Base-by-base conservation (phyloP, 495 filamentous ascomycete genomes). In the Hypomontagnella submonticulosa region DNA sequence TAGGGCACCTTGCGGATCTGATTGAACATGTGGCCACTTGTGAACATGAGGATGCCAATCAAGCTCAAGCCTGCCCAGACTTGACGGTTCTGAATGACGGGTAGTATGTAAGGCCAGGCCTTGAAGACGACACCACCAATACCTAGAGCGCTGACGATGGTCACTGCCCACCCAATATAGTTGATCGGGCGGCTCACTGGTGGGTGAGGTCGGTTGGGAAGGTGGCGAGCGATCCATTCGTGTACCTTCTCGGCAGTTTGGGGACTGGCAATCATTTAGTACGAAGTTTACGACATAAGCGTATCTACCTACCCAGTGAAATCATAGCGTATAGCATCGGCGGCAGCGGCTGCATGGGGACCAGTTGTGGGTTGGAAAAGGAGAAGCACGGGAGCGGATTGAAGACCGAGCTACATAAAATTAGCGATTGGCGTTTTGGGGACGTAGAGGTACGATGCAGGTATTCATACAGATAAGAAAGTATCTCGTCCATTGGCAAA, bases 1-100 rank as follows among this genome's bases (percentile, higher is more conserved):
- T 99, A 99, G n/a, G 95, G 94, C 0, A 95, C 92, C 71, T 93
- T 93, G 55, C 95, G 85, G 73, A 99, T 99, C 68, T 98, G 95
- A 77, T 98, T 98, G 84, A 93, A 99, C 95, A 99, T 99, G 74
- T 98, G 93, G 11, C 96, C 95, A 65, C 89, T 92, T 33, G 91
- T 98, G 80, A 99, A 99, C 32, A 99, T 80, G 40, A 99, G 86
- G 58, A 99, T 92, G 6, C 87, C 84, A 66, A 99, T 91, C 50
- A 99, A 79, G 73, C 90, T 94, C 65, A 97, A 73, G 23, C 90
- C 93, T 32, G 95, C 93, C 96, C 95, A 99, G 23, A 97, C 77
- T 58, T 95, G 97, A 53, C 93, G 86, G 76, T 91, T 97, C 72
- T 92, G 91, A 34, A 98, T 79, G 54, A 97, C 73, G 23, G 96